Percentiles rank a stretch among this genome's conserved stretches.
These are phyloP conservation scores for Ustulina deusta DNA, from an alignment of 2,329 filamentous ascomycete genomes.

Conservation along the genomic window DNA sequence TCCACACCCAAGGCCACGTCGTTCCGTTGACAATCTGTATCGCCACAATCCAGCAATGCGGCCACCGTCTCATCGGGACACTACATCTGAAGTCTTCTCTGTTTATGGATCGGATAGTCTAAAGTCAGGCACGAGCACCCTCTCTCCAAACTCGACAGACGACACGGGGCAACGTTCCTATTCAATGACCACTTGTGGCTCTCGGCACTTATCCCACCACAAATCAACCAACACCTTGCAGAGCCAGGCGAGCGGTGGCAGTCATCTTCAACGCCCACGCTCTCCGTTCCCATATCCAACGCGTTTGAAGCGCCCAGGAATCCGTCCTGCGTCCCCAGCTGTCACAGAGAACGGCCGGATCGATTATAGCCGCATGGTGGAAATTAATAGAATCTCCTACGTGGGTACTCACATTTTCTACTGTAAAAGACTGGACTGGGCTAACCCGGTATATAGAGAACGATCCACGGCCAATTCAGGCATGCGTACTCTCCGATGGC, in stretches of 20 bases:
- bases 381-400: conserved; percentile 61
- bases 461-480: conserved; percentile 58
- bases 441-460: conserved; percentile 54
- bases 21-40: conserved; percentile 50
- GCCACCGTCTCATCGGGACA: conserved; percentile 64
- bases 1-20: conserved; percentile 48
- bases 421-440: conserved; percentile 11
- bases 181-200: conserved; percentile 66
- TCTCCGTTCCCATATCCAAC: conserved; percentile 71
- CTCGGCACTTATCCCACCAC: conserved; percentile 60
- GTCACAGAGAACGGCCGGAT: conserved; percentile 60
- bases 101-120: conserved; percentile 66
- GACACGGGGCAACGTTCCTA: conserved; percentile 62
- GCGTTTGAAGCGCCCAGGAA: conserved; percentile 66
- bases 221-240: conserved; percentile 62
- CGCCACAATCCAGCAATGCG: conserved; percentile 58
- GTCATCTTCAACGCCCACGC: conserved; percentile 63
- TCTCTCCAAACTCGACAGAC: conserved; percentile 57
- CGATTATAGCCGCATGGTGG: conserved; percentile 64
- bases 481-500: conserved; percentile 53
- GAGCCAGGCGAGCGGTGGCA: conserved; percentile 57
- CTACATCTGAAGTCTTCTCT: conserved; percentile 67
- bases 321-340: conserved; percentile 63
- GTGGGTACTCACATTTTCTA: conserved; percentile 50
- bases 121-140: conserved; percentile 57